These are phyloP conservation scores for Pichia exigua DNA, from an alignment of 805 yeast genomes.

Conservation along the genomic window DNA sequence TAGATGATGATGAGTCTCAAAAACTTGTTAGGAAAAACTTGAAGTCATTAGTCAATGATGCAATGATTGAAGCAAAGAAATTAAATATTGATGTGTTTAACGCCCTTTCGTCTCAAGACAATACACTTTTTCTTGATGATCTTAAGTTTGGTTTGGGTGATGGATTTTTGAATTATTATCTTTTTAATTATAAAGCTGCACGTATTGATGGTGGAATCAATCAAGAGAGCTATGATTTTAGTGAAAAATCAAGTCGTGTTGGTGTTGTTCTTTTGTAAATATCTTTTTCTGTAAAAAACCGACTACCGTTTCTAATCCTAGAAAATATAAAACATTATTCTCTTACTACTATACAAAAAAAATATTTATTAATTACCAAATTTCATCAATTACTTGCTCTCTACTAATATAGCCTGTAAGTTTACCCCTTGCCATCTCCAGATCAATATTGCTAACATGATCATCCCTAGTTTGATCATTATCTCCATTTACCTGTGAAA, in stretches of 20 bases:
- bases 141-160: conserved; percentile 91
- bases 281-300: neutral
- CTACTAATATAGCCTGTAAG: conserved; percentile 4
- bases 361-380: conserved; percentile 1
- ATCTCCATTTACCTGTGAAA: neutral
- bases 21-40: conserved; percentile 49
- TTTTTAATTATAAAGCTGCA: conserved; percentile 82
- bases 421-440: neutral
- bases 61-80: conserved; percentile 64
- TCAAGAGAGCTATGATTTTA: conserved; percentile 27
- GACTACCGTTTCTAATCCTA: too few relatives aligned
- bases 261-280: conserved; percentile 81
- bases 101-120: conserved; percentile 87
- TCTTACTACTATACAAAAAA: neutral
- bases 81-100: conserved; percentile 83
- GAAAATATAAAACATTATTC: too few relatives aligned
- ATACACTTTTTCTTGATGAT: conserved; percentile 70
- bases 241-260: conserved; percentile 57
- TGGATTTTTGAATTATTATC: conserved; percentile 81
- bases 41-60: conserved; percentile 56
- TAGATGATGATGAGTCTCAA: conserved; percentile 20
- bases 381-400: neutral
- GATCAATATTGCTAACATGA: conserved; percentile 1
- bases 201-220: conserved; percentile 78
- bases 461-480: neutral